Evolutionary conservation across 768 basidiomycete genomes (phyloP), one percentile per base, ranked within the genome.

Genomic region (Wakefieldia striispora): DNA sequence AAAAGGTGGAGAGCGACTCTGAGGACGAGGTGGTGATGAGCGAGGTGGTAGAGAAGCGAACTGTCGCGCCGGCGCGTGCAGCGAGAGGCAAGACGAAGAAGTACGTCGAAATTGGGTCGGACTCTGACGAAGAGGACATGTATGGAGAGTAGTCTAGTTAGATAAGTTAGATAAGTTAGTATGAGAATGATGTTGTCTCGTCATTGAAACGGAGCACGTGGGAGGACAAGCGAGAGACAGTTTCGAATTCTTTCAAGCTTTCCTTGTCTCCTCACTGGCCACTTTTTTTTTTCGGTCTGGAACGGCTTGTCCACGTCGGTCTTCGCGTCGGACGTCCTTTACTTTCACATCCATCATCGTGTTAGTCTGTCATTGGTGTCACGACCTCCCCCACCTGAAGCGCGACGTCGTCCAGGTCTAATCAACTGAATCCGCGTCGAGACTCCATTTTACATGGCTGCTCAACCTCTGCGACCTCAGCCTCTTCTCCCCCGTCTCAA

Each of bases 71-170:
- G 12, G 71, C 72, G 45, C 77, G 83, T 21, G 72, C 78, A n/a
- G 76, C 75, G 11, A 64, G 75, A 48, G 73, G 69, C 9, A 70
- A 72, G 37, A 60, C 74, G 45, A 83, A 82, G 75, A 81, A 82
- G 55, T 88, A 83, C 66, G 72, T 86, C 11, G 84, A 86, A 56
- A 72, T 85, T 37, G 64, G 64, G 53, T 79, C 78, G 2, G 78
- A 77, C 43, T 73, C 76, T 39, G 77, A 68, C 3, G 73, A 75
- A 2, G 26, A 27, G 31, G 31, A 33, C 37, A 69, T 79, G 72
- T 80, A 80, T 59, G 65, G 65, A 10, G 72, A 76, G 23, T 71
- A 72, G 39, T 38, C 16, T 19, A 6, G 1, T 29, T 11, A 23
- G 3, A 6, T 23, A 23, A 23, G n/a, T n/a, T n/a, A n/a, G n/a